Evolutionary conservation across 805 yeast species (phyloP), one percentile per base, ranked within the genome.

Genomic region (Kurtzmaniella fragi): DNA sequence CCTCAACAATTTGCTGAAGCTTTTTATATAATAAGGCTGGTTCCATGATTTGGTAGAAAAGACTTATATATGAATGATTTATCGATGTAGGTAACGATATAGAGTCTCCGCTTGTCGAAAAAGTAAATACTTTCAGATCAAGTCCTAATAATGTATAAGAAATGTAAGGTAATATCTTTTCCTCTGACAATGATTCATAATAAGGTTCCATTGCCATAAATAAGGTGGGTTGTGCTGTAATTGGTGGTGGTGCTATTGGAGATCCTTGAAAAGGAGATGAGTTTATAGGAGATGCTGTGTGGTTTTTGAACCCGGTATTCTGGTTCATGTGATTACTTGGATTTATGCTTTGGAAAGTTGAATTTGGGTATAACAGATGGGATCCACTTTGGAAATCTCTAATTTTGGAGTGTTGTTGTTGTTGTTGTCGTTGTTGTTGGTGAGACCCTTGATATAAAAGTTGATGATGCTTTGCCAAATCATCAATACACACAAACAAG

Each of bases 1-100:
- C 35, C 29, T 60, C 63, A 10, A 71, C 45, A 15, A 52, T 48
- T 12, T 37, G 40, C 4, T 55, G 57, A 17, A 16, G 34, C 32
- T 64, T 56, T 37, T 72, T 70, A 58, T 75, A 86, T 2, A 88
- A 60, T 27, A 89, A 59, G 0, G 86, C 91, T 1, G 88, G 83
- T 56, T 89, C 96, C 31, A 82, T 62, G 1, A 84, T 60, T 20
- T 69, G 56, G 40, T 72, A 77, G 26, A 86, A 56, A 20, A 79
- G 49, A 0, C 80, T 79, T 33, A 81, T 69, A 17, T 75, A 64
- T 5, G 88, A 75, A 43, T 72, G 73, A 17, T 80, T 75, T 12
- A 83, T 57, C 32, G 67, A 65, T 1, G 57, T 44, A 1, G 93
- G 90, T 16, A 64, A 50, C 30, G 47, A 53, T n/a, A 58, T 42